A percentile compares a stretch with the other conserved stretches of the same genome.
These are phyloP conservation scores for Waltiozyma sp. DNA, from an alignment of 1,139 yeast genomes.

Conservation along the genomic window DNA sequence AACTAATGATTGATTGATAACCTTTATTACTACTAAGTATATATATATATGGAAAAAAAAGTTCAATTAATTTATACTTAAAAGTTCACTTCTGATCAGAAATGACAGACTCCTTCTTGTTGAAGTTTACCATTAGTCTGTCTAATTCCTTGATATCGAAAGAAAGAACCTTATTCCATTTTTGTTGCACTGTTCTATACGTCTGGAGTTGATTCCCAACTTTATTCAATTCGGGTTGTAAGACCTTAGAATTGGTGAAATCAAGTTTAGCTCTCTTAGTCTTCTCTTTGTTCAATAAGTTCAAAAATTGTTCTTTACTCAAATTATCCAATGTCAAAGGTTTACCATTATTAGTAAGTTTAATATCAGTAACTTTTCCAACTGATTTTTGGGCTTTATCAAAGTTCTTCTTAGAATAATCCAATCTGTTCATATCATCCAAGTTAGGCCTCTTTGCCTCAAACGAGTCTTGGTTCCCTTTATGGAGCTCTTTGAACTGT, in stretches of 20 bases:
- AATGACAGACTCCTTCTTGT: neutral
- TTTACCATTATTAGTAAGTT: constrained; percentile 6
- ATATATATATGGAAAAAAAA: too few relatives aligned
- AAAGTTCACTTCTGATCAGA: neutral
- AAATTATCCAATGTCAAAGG: constrained; percentile 3
- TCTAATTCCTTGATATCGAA: neutral
- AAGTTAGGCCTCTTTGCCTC: constrained; percentile 9
- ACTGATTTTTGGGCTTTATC: neutral
- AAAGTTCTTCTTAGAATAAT: neutral
- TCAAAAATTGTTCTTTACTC: constrained; percentile 11
- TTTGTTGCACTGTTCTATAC: neutral
- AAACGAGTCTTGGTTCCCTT: constrained; percentile 6
- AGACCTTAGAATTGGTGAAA: constrained; percentile 12
- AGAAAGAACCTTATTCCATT: neutral
- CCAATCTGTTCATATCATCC: constrained; percentile 10
- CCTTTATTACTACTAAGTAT: too few relatives aligned
- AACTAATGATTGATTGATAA: too few relatives aligned
- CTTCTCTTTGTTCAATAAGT: constrained; percentile 12
- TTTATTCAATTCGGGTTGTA: constrained; percentile 11
- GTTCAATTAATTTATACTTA: too few relatives aligned
- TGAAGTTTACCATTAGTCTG: neutral
- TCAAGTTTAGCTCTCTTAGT: constrained; percentile 10
- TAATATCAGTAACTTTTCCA: neutral
- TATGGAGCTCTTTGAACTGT: constrained; percentile 3
- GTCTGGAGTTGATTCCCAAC: constrained; percentile 20